Evolutionary conservation across 768 basidiomycete species (phyloP).

Genomic region (Mrakia frigida): DNA sequence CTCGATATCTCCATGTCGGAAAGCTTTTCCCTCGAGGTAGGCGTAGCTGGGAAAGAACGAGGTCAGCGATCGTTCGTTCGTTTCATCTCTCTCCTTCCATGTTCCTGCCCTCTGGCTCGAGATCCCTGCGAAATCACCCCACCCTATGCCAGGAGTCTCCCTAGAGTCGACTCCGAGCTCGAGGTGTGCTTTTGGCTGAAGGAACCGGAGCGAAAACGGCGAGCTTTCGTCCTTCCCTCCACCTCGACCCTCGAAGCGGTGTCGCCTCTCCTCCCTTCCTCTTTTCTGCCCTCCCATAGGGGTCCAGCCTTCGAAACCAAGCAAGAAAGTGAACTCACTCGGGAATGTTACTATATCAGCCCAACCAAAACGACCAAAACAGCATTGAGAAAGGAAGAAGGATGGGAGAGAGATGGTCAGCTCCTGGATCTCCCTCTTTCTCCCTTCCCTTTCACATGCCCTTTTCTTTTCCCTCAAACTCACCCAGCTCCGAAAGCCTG

Average conservation of each 20-base stretch:
- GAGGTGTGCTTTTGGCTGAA: too few relatives aligned
- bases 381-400: not conserved
- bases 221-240: too few relatives aligned
- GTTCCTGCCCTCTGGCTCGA: too few relatives aligned
- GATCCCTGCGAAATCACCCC: too few relatives aligned
- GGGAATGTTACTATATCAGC: constrained; percentile 68
- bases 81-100: too few relatives aligned
- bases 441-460: not conserved
- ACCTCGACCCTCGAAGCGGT: not conserved
- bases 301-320: not conserved
- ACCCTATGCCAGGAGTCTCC: too few relatives aligned
- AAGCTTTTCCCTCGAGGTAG: constrained; percentile 77
- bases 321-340: constrained; percentile 48
- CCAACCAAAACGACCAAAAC: not conserved
- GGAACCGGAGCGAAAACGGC: too few relatives aligned
- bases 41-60: constrained; percentile 54
- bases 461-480: not conserved
- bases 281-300: not conserved
- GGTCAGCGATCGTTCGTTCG: not conserved
- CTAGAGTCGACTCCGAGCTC: too few relatives aligned
- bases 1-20: constrained; percentile 83
- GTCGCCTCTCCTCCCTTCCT: not conserved
- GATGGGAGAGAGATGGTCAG: not conserved
- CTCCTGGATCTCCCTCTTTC: not conserved
- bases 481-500: constrained; percentile 25